phyloP scores from a whole-genome alignment of 164 flowering plant genomes.

The Tetracentron sinense region DNA sequence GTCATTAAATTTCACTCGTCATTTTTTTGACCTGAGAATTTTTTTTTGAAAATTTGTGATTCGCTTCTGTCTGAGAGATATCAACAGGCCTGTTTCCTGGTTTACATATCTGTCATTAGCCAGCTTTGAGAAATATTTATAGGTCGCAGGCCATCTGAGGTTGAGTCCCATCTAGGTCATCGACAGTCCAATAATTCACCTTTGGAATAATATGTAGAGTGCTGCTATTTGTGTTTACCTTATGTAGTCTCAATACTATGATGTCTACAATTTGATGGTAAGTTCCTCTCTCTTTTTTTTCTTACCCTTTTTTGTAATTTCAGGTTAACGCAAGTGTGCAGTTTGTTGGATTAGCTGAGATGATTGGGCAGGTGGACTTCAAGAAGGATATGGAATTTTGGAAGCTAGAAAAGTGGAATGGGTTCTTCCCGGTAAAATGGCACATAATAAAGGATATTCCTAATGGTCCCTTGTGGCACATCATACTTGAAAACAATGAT shows the following conservation, averaged over 20 bases:
- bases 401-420: slow-evolving; percentile 80
- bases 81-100: too few species aligned
- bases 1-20: too few species aligned
- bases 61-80: too few species aligned
- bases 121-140: too few species aligned
- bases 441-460: slow-evolving; percentile 74
- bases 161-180: too few species aligned
- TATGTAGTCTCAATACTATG: background rate
- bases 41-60: too few species aligned
- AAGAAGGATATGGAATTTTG: slow-evolving; percentile 73
- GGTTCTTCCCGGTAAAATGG: slow-evolving; percentile 81
- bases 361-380: slow-evolving; percentile 73
- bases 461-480: slow-evolving; percentile 48
- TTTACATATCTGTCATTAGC: too few species aligned
- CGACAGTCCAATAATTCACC: too few species aligned
- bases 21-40: too few species aligned
- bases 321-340: slow-evolving; percentile 86
- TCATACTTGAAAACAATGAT: slow-evolving; percentile 70
- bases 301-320: slow-evolving; percentile 11
- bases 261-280: background rate
- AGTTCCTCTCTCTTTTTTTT: background rate
- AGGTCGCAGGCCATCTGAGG: too few species aligned
- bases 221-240: too few species aligned
- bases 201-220: too few species aligned
- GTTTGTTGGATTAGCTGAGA: slow-evolving; percentile 83